Percentiles rank a stretch among this genome's conserved stretches.
phyloP scores from a whole-genome alignment of 495 filamentous ascomycete genomes.

The Talaromyces stipitatus region DNA sequence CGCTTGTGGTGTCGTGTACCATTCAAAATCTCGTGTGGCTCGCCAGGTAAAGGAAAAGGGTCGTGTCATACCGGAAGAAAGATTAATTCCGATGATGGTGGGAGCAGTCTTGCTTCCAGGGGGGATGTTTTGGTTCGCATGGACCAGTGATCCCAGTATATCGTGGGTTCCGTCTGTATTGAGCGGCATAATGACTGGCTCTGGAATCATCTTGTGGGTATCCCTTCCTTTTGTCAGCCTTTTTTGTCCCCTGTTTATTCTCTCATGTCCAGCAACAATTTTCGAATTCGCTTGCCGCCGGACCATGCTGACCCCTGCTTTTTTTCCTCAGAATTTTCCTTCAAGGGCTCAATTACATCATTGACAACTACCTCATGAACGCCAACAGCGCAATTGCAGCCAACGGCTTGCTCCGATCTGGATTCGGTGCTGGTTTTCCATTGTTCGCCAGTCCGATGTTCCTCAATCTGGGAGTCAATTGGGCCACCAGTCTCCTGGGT shows the following conservation, averaged over 20 bases:
- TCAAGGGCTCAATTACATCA: conserved; percentile 60
- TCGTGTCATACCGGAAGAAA: conserved; percentile 36
- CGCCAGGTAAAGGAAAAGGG: conserved; percentile 16
- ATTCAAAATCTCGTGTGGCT: conserved; percentile 30
- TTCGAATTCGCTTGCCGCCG: too few species aligned
- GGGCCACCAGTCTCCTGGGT: conserved; percentile 28
- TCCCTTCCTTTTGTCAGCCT: too few species aligned
- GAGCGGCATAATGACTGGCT: too few species aligned
- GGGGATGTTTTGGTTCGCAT: conserved; percentile 52
- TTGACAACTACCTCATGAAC: conserved; percentile 63
- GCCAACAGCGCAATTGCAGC: conserved; percentile 62
- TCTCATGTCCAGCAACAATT: too few species aligned
- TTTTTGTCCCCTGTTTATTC: too few species aligned
- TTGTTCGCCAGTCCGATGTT: conserved; percentile 28
- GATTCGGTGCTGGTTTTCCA: conserved; percentile 48
- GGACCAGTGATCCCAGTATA: conserved; percentile 32
- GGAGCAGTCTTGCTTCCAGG: conserved; percentile 41
- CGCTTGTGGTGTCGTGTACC: conserved; percentile 40
- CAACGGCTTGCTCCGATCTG: conserved; percentile 41
- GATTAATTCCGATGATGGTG: conserved; percentile 43
- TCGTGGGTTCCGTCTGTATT: conserved; percentile 26
- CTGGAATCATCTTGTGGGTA: neutral
- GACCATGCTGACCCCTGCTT: too few species aligned
- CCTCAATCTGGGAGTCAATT: conserved; percentile 22
- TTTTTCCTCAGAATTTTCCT: conserved; percentile 15